Base-by-base conservation (phyloP, 2,329 filamentous ascomycete species). In the Orbilia javanica region DNA sequence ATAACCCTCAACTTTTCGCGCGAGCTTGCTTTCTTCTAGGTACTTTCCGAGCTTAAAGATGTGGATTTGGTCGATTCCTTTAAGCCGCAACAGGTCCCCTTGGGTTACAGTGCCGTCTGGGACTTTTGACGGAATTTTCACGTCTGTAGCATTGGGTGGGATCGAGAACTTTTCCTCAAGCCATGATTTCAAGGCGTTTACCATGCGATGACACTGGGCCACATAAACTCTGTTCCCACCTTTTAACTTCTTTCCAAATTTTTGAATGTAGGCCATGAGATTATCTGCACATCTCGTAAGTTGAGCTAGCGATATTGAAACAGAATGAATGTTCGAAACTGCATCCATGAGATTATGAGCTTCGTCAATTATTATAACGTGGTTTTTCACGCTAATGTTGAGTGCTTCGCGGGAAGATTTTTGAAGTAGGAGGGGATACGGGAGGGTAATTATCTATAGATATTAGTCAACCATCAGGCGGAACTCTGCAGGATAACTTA, bases 331-430 rank as follows among this genome's bases (percentile, higher is more conserved):
- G 53, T 90, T 91, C 15, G 93, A 89, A 53, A 99, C 93, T 0
- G 95, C 94, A 83, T 97, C 94, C 91, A 97, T 97, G 65, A 99
- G 89, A 82, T 99, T 99, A 83, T 99, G 96, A 0, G 96, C 96
- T 85, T 99, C 96, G 81, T 99, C 96, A 57, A 99, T 93, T 27
- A 99, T 92, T n/a, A 99, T 90, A 0, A 99, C 87, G 82, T 97
- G 96, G 4, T 90, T 90, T 81, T 96, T 94, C 7, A 99, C 85
- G 25, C 92, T 95, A 50, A 99, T 90, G 0, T 92, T 91, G 0
- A 99, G 87, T 0, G 96, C 94, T 78, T 98, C 94, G 60, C 96
- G 88, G 0, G 96, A 94, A 3, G 90, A 92, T 81, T 91, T 92
- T 82, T 98, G 96, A 2, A 99, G 86, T 0, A 99, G 87, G 5